Base-by-base conservation (phyloP, 441 rosid species). In the Pelargonium cotyledonis region DNA sequence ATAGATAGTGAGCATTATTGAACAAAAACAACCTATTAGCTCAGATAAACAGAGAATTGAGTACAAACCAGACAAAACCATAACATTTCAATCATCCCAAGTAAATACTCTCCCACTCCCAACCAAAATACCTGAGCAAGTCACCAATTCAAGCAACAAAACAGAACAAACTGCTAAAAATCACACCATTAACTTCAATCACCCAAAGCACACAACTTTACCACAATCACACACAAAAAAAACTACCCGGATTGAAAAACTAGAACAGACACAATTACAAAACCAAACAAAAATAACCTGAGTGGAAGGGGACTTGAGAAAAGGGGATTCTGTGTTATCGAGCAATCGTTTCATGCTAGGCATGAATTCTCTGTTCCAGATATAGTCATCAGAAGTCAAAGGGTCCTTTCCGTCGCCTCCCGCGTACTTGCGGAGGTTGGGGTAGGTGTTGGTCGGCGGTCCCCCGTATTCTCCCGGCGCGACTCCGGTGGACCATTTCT, bases 381-480 rank as follows among this genome's bases (percentile, higher is more conserved):
- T 90, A 69, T 79, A 93, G 65, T 88, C 92, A 70, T 84, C 87
- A 19, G 98, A 93, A 63, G 86, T 86, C 65, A 90, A 77, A 67
- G 98, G 98, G 79, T 90, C 98, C 43, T 85, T 89, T 12, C 76
- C 79, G 69, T 90, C 88, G 38, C 95, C 91, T 31, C 92, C 94
- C 98, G 92, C 86, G 76, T 84, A 89, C 83, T 88, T 90, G 8
- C 92, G 85, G 11, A 82, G 91, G 85, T 85, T 84, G 19, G 18
- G 6, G 57, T 35, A 35, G 0, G 93, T 67, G 61, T 89, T 78
- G 38, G 90, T 78, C 35, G 96, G 93, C 38, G 96, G 95, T 68
- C 96, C 95, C 16, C 93, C 98, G 70, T 88, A 92, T 2, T 89
- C 98, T 9, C 95, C 98, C 0, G 96, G 93, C 65, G 95, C 90